Evolutionary conservation across 345 rosid species (phyloP), one percentile per base, ranked within the genome.

Genomic region (Populus alba): DNA sequence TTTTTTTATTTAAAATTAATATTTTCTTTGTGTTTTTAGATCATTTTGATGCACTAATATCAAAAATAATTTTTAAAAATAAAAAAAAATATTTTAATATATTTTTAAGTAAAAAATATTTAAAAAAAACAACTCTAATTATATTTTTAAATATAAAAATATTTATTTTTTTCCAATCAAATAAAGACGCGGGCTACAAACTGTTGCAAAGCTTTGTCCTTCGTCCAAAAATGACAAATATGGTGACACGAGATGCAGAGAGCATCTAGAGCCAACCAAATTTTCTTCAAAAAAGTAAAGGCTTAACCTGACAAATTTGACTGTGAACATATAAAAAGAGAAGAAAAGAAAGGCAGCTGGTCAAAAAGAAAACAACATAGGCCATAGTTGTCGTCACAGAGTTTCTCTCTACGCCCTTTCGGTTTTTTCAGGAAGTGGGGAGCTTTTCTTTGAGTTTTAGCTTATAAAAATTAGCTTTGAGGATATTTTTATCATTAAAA

Each of bases 291-390:
- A 51, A 51, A 49, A 18, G 75, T 12, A 8, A 20, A 45, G 51
- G 35, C 18, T 16, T 37, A 2, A 35, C 16, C 66, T 35, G 17
- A 31, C 12, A 33, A 35, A 2, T 45, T 43, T 29, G n/a, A 62
- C 39, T 25, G 27, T 15, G 70, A 62, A 5, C 12, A 25, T 4
- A 5, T 15, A 74, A 15, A 65, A 43, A 3, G 25, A 43, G 66
- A 75, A 37, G 11, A 41, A 75, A 79, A 75, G 57, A 72, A 12
- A 63, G 27, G 78, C 75, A 23, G 69, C 41, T 53, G 49, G 86
- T 81, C 85, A 79, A 86, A 81, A 86, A 75, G 83, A 63, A 29
- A 62, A 83, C 29, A 20, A 37, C 39, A 11, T 57, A 62, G 82
- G 74, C 74, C 68, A 75, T 71, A 7, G 18, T 31, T 49, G 77